Base-by-base conservation (phyloP, 2,329 filamentous ascomycete species). In the Fusarium sp. region DNA sequence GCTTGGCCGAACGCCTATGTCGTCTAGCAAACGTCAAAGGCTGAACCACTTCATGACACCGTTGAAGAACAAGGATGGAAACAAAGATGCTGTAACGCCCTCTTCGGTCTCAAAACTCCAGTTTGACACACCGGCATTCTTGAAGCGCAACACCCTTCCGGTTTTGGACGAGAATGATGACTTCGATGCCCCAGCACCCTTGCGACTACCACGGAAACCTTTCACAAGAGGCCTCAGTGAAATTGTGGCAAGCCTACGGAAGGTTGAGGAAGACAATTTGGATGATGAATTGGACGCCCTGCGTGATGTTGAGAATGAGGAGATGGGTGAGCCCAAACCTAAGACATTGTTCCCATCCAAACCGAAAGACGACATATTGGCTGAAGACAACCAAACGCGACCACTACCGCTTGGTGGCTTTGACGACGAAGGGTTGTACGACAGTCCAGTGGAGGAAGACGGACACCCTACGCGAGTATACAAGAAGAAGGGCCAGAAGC, bases 401-500 rank as follows among this genome's bases (percentile, higher is more conserved):
- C 73, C 79, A 46, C 77, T 82, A 2, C 81, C 86, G 7, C 80
- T 90, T 0, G 85, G 87, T 39, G 88, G 85, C 0, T 91, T 90
- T 48, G 89, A 91, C 58, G 87, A 91, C 57, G 88, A 90, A 71
- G 83, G 73, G 9, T 71, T 82, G 61, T 86, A 87, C 71, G 88
- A 90, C 75, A 86, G 85, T 64, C 78, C 80, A 2, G 80, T 80
- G 5, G 84, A 86, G n/a, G 84, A 85, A 27, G 80, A 88, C 71
- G 88, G 88, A 3, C 82, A 86, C 65, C 88, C 88, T 4, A 76
- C 88, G 37, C 87, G 84, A 54, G 78, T 87, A 2, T 95, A 86
- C 82, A 95, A 94, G 83, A 96, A 96, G 85, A 92, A 92, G 81
- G 92, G 92, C 0, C 86, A 92, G 76, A 96, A 96, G 82, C 84